These are phyloP conservation scores for Purshia tridentata DNA, from an alignment of 306 rosid genomes.

Conservation along the genomic window DNA sequence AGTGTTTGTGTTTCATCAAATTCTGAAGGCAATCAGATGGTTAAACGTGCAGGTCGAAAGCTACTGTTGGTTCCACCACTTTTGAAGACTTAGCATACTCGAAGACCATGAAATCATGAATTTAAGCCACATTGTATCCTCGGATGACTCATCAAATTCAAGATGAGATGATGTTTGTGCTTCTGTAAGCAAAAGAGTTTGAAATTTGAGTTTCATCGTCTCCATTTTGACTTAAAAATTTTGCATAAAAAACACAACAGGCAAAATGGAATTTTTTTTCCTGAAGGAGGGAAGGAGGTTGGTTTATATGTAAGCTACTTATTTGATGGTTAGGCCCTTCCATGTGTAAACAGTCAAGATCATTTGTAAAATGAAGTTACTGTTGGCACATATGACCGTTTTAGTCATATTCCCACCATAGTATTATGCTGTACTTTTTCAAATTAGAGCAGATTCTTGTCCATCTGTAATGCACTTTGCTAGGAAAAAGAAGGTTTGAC, in stretches of 20 bases:
- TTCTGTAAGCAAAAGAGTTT: not conserved
- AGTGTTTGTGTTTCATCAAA: conserved; percentile 29
- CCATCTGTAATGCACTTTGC: conserved; percentile 34
- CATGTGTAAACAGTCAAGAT: conserved; percentile 16
- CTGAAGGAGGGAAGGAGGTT: not conserved
- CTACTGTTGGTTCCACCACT: conserved; percentile 53
- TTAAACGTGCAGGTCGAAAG: conserved; percentile 47
- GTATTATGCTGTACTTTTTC: conserved; percentile 13
- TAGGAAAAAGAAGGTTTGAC: conserved; percentile 29
- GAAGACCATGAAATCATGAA: conserved; percentile 18
- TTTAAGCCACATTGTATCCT: conserved; percentile 15
- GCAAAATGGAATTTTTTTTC: not conserved
- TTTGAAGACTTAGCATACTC: conserved; percentile 21
- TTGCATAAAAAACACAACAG: not conserved
- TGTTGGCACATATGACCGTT: not conserved
- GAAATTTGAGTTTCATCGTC: not conserved
- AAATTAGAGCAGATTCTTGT: conserved; percentile 32
- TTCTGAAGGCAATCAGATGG: conserved; percentile 37
- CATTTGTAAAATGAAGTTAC: not conserved
- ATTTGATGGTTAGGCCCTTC: not conserved
- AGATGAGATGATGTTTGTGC: conserved; percentile 6
- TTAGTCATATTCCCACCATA: conserved; percentile 10
- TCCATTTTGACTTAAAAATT: not conserved
- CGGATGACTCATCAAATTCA: not conserved
- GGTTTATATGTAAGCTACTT: not conserved